Percentiles rank a stretch among this genome's conserved stretches.
phyloP scores from a whole-genome alignment of 2,329 filamentous ascomycete genomes.

The Trichoderma semiorbis region DNA sequence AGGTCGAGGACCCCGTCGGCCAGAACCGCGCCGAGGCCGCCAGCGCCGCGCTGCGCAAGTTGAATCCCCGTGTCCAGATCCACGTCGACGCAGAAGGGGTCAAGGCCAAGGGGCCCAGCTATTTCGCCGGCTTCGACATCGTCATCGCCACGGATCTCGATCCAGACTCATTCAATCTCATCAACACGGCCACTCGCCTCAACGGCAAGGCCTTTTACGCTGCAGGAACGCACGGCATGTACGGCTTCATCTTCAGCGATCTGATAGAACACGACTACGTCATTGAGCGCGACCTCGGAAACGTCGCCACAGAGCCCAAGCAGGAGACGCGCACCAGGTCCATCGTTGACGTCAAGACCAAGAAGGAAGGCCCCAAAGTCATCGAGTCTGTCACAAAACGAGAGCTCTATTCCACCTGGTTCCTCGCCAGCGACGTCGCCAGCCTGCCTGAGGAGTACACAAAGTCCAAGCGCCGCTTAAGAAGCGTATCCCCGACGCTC shows the following conservation, averaged over 20 bases:
- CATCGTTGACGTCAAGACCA: conserved; percentile 68
- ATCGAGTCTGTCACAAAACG: conserved; percentile 88
- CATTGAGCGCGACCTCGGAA: conserved; percentile 79
- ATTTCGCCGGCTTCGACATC: conserved; percentile 76
- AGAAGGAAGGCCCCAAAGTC: conserved; percentile 63
- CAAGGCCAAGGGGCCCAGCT: conserved; percentile 64
- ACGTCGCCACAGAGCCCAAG: conserved; percentile 58
- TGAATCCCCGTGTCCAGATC: conserved; percentile 86
- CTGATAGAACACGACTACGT: conserved; percentile 87
- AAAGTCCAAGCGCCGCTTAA: conserved; percentile 64
- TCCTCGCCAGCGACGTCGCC: conserved; percentile 76
- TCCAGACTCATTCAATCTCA: conserved; percentile 66
- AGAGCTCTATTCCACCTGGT: conserved; percentile 83
- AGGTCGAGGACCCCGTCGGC: conserved; percentile 62
- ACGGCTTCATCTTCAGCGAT: conserved; percentile 93
- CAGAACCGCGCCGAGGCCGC: conserved; percentile 83
- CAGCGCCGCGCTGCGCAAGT: conserved; percentile 69
- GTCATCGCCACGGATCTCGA: conserved; percentile 87
- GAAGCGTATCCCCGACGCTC: conserved; percentile 76
- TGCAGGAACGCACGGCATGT: conserved; percentile 81
- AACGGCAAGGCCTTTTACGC: conserved; percentile 83
- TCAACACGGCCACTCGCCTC: conserved; percentile 83
- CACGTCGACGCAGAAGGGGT: conserved; percentile 66
- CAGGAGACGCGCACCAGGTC: conserved; percentile 75
- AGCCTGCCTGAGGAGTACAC: conserved; percentile 65